phyloP scores from a whole-genome alignment of 2,329 filamentous ascomycete species.

The Nigrospora osmanthi region DNA sequence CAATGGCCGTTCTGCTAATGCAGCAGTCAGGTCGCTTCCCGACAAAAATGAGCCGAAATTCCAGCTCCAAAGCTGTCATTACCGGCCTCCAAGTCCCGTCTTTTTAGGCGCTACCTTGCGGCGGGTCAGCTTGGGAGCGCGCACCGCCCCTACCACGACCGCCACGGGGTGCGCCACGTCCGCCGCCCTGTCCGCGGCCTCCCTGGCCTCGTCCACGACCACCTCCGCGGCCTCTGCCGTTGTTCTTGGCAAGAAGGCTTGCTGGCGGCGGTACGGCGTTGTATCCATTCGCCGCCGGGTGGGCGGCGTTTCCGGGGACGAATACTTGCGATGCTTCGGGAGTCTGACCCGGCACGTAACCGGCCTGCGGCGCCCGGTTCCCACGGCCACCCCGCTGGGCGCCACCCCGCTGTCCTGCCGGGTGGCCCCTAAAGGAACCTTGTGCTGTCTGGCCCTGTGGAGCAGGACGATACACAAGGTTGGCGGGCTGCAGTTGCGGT shows the following conservation, averaged over 20 bases:
- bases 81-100: too few species aligned
- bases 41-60: too few species aligned
- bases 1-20: too few species aligned
- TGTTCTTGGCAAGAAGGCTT: conserved; percentile 36
- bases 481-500: conserved; percentile 42
- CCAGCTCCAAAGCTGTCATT: too few species aligned
- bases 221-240: conserved; percentile 13
- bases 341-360: neutral
- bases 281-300: conserved; percentile 27
- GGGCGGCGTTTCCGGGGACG: conserved; percentile 4
- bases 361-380: too few species aligned
- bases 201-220: conserved; percentile 3
- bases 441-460: conserved; percentile 10
- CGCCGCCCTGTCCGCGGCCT: conserved; percentile 18
- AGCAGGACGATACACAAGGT: conserved; percentile 39
- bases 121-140: too few species aligned
- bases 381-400: too few species aligned
- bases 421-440: too few species aligned
- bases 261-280: conserved; percentile 54
- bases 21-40: too few species aligned
- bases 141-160: conserved; percentile 19
- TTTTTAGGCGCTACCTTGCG: too few species aligned
- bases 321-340: neutral
- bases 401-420: too few species aligned
- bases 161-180: conserved; percentile 31